These are phyloP conservation scores for Juncus effusus DNA, from an alignment of 176 grass and related monocot genomes.

Conservation along the genomic window DNA sequence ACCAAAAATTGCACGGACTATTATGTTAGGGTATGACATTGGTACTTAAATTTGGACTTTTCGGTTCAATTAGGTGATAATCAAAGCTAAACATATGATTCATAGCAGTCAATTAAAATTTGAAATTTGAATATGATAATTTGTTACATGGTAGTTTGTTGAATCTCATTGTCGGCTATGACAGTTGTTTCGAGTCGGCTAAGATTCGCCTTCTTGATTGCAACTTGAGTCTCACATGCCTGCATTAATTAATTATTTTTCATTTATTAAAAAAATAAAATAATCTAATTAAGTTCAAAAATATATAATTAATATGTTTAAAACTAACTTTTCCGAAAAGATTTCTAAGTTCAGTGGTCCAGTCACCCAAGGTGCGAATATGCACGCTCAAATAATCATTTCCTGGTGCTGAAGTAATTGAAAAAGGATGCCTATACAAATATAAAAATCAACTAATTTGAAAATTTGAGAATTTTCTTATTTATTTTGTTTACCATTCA, in stretches of 20 bases:
- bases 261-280: slow-evolving; percentile 8
- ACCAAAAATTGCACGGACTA: neutral
- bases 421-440: slow-evolving; percentile 87
- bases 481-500: slow-evolving; percentile 58
- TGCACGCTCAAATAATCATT: slow-evolving; percentile 91
- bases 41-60: neutral
- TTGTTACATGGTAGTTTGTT: slow-evolving; percentile 53
- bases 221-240: slow-evolving; percentile 75
- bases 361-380: slow-evolving; percentile 91
- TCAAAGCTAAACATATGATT: too few relatives aligned
- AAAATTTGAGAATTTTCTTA: neutral
- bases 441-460: slow-evolving; percentile 15
- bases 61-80: too few relatives aligned
- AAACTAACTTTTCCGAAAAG: slow-evolving; percentile 74
- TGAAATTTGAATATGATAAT: neutral
- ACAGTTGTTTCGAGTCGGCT: slow-evolving; percentile 85
- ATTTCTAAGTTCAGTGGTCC: slow-evolving; percentile 85
- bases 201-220: slow-evolving; percentile 79
- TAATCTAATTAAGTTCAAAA: neutral
- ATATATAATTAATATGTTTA: neutral
- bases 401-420: slow-evolving; percentile 95
- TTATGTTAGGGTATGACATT: neutral
- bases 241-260: slow-evolving; percentile 28
- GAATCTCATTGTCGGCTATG: slow-evolving; percentile 48
- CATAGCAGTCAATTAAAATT: neutral